Percentiles rank a stretch among this genome's conserved stretches.
Evolutionary conservation across 495 filamentous ascomycete species (phyloP).

Genomic region (Neurospora terricola): DNA sequence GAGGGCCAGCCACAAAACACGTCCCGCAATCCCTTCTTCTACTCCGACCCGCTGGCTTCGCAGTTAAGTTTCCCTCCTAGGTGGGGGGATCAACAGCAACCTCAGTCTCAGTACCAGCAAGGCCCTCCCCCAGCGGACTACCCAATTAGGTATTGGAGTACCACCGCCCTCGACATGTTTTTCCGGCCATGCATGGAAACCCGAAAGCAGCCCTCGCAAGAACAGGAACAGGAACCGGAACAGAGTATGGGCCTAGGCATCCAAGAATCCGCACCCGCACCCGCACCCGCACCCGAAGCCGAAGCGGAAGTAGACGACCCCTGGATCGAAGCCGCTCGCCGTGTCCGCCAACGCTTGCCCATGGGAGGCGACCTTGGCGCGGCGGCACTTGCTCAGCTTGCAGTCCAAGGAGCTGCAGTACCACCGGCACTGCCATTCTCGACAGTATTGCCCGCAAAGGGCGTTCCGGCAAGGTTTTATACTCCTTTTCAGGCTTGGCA

Average conservation of each 20-base stretch:
- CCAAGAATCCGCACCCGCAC: not conserved
- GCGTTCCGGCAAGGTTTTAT: not conserved
- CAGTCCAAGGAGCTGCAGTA: not conserved
- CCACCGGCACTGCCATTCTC: not conserved
- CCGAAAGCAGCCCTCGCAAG: not conserved
- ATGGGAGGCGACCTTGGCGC: not conserved
- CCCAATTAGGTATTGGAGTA: not conserved
- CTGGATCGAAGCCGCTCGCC: not conserved
- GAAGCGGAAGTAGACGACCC: not conserved
- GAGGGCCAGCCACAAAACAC: not conserved
- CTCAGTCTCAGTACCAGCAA: not conserved
- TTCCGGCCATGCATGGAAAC: not conserved
- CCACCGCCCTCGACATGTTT: not conserved
- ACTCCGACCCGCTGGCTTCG: conserved; percentile 5
- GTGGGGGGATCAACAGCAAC: not conserved
- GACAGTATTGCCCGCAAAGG: not conserved
- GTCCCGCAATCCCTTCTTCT: conserved; percentile 9
- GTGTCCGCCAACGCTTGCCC: not conserved
- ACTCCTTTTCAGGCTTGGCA: not conserved
- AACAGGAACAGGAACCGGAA: not conserved
- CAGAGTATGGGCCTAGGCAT: not conserved
- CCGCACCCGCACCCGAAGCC: not conserved
- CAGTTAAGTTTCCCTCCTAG: conserved; percentile 7
- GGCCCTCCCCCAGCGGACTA: not conserved
- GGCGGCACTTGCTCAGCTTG: not conserved